Conservation (phyloP, 2,329 filamentous ascomycete genomes). For the Sporothrix curviconia region DNA sequence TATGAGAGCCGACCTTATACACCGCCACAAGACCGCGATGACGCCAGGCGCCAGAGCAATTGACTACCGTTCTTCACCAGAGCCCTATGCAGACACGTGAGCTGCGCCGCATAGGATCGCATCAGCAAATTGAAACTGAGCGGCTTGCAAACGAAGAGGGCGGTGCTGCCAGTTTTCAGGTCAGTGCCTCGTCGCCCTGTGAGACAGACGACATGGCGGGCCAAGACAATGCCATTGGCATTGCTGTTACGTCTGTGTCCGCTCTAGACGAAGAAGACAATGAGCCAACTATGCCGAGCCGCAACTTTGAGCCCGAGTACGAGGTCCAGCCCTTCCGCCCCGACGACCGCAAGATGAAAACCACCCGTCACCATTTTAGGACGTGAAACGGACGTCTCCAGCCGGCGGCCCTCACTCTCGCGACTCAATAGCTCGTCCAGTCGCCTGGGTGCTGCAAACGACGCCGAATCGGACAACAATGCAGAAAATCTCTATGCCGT, state of each 20-base stretch:
- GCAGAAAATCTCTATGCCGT: slow-evolving; percentile 29
- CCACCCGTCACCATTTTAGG: slow-evolving; percentile 46
- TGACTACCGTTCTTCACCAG: not conserved
- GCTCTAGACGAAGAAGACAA: not conserved
- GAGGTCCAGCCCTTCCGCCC: slow-evolving; percentile 35
- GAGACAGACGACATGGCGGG: not conserved
- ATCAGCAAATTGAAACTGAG: not conserved
- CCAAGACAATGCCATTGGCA: not conserved
- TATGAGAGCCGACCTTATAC: slow-evolving; percentile 13
- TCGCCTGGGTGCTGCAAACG: slow-evolving; percentile 8
- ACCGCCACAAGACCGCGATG: slow-evolving; percentile 3
- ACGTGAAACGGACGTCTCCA: slow-evolving; percentile 35
- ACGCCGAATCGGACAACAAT: slow-evolving; percentile 19
- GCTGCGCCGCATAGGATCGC: not conserved
- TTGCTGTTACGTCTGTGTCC: not conserved
- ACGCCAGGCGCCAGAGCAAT: not conserved
- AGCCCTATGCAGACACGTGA: not conserved
- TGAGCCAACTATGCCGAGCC: not conserved
- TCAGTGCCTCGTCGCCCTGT: not conserved
- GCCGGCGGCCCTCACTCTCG: slow-evolving; percentile 15
- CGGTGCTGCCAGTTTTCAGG: not conserved
- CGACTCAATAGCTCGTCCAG: slow-evolving; percentile 6
- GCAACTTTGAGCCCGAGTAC: slow-evolving; percentile 24
- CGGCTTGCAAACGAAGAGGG: not conserved
- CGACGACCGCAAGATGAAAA: slow-evolving; percentile 39